These are phyloP conservation scores for Alternaria gaisen DNA, from an alignment of 2,329 filamentous ascomycete genomes.

Conservation along the genomic window DNA sequence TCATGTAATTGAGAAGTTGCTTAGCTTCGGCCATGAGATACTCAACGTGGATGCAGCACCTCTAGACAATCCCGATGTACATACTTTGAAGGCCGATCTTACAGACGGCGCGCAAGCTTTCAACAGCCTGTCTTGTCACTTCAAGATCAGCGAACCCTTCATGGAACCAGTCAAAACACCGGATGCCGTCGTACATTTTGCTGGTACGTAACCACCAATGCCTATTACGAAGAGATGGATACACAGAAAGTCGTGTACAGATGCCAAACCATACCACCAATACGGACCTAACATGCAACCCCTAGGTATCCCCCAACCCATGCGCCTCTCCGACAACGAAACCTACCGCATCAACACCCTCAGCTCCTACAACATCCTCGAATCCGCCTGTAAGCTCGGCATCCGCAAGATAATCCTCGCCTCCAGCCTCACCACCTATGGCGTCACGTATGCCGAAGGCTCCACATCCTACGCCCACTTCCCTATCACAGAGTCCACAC, in stretches of 20 bases:
- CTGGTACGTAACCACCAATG: constrained; percentile 49
- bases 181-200: constrained; percentile 69
- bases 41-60: constrained; percentile 63
- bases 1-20: constrained; percentile 61
- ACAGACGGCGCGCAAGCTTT: constrained; percentile 65
- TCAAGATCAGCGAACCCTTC: constrained; percentile 57
- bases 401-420: constrained; percentile 69
- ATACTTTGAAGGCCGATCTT: constrained; percentile 64
- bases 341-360: constrained; percentile 57
- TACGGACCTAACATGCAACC: neutral
- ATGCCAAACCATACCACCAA: neutral
- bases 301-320: constrained; percentile 59
- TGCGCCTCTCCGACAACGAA: constrained; percentile 68
- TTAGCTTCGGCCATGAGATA: constrained; percentile 61
- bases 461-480: constrained; percentile 64
- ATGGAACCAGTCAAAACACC: constrained; percentile 53
- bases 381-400: constrained; percentile 67
- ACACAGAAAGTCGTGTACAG: neutral
- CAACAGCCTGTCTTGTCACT: constrained; percentile 65
- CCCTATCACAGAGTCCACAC: constrained; percentile 66
- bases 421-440: constrained; percentile 66
- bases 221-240: neutral
- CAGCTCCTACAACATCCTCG: constrained; percentile 65
- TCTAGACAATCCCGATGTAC: constrained; percentile 56
- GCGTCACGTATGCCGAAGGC: constrained; percentile 65